Evolutionary conservation across 371 early-diverging fungal genomes (phyloP), one percentile per base, ranked within the genome.

Genomic region (Rhizopus delemar): DNA sequence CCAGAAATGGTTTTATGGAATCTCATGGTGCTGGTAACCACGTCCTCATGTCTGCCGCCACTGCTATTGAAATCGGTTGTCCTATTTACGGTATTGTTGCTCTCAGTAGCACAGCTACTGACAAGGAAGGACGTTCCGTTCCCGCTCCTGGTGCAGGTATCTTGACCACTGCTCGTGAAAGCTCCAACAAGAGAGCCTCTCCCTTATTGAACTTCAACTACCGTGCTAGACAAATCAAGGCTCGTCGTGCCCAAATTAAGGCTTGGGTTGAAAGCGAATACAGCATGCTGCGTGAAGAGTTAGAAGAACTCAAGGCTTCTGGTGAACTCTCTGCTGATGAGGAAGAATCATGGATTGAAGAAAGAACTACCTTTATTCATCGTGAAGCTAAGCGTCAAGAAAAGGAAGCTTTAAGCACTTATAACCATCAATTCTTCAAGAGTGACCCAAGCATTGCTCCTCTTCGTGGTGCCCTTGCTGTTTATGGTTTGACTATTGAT

Each of bases 111-210:
- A 96, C 96, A 56, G 95, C 97, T 43, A 92, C 93, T 51, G 97
- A 97, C 78, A 97, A 97, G 86, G 93, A 95, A 82, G 96, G 96
- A 50, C 91, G 96, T 60, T 93, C 94, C 11, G 88, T 96, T 28
- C 97, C 96, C 32, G 96, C 96, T 52, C 97, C 97, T 62, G 96
- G 96, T 63, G 93, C 95, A 70, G 96, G 96, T 81, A 90, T 96
- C 56, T 76, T 97, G 63, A 95, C 97, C 46, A 94, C 96, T 34
- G 96, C 96, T 64, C 89, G 94, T 60, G 96, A 96, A 74, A 68
- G 67, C 48, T 59, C 79, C 46, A 61, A 74, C 63, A 84, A 85
- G 72, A 78, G 83, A 71, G 67, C 80, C 8, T 89, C 90, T 36
- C 96, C 93, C 43, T 75, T 94, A 63, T 79, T 96, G 66, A 86